These are phyloP conservation scores for Ophiostoma populinum DNA, from an alignment of 2,329 filamentous ascomycete genomes.

Conservation along the genomic window DNA sequence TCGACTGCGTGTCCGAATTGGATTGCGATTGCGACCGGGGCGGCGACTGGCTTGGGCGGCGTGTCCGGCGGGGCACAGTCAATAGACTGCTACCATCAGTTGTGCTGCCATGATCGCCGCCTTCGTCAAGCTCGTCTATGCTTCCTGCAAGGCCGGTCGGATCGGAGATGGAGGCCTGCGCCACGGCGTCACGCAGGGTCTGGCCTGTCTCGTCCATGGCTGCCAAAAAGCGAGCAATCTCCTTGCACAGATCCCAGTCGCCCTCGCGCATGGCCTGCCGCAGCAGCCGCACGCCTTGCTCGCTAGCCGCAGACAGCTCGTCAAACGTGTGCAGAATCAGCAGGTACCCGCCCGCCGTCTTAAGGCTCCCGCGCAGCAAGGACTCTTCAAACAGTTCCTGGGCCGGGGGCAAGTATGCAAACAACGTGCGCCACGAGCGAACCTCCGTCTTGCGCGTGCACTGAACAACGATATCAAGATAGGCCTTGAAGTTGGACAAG, in stretches of 20 bases:
- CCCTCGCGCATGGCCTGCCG: slow-evolving; percentile 64
- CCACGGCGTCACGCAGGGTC: slow-evolving; percentile 57
- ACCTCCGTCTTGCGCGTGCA: slow-evolving; percentile 96
- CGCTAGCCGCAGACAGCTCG: slow-evolving; percentile 49
- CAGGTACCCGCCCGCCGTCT: slow-evolving; percentile 93
- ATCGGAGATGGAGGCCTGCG: too few relatives aligned
- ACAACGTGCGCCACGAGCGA: slow-evolving; percentile 85
- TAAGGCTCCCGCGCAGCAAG: slow-evolving; percentile 65
- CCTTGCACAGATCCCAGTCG: slow-evolving; percentile 92
- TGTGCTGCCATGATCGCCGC: neutral
- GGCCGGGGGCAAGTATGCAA: slow-evolving; percentile 76
- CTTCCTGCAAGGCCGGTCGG: too few relatives aligned
- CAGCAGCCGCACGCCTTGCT: slow-evolving; percentile 67
- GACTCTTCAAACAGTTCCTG: slow-evolving; percentile 89
- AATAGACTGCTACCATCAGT: too few relatives aligned
- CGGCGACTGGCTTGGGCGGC: too few relatives aligned
- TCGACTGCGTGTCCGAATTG: too few relatives aligned
- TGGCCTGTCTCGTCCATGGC: slow-evolving; percentile 77
- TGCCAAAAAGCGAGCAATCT: slow-evolving; percentile 85
- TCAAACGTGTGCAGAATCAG: slow-evolving; percentile 77
- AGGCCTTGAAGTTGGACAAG: slow-evolving; percentile 60
- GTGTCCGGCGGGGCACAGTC: too few relatives aligned
- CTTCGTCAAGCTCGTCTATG: neutral
- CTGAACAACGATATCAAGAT: slow-evolving; percentile 88
- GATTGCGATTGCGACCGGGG: too few relatives aligned